Percentiles rank a stretch among this genome's conserved stretches.
Evolutionary conservation across 2,329 filamentous ascomycete genomes (phyloP).

Genomic region (Phaeoacremonium minimum): DNA sequence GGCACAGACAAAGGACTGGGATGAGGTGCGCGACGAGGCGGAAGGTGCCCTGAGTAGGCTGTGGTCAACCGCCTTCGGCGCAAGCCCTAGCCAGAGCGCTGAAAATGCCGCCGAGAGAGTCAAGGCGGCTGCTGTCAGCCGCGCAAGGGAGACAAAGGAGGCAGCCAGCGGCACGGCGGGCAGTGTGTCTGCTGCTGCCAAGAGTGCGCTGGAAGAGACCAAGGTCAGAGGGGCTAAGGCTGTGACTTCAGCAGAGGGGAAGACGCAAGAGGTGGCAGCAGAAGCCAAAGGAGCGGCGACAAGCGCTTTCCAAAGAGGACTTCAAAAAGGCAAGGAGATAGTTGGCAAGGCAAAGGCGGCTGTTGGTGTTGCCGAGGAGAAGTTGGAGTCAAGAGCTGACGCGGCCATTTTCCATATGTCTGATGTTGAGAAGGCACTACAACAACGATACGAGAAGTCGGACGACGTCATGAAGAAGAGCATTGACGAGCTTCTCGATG

Average conservation of each 20-base stretch:
- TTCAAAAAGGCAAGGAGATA: conserved; percentile 34
- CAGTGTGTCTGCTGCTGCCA: conserved; percentile 21
- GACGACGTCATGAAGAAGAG: conserved; percentile 36
- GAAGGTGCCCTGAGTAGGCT: conserved; percentile 44
- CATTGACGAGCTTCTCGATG: conserved; percentile 47
- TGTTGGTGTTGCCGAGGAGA: conserved; percentile 28
- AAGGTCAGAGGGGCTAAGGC: conserved; percentile 20
- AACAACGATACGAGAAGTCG: conserved; percentile 44
- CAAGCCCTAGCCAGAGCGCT: conserved; percentile 26
- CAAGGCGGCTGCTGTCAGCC: conserved; percentile 9
- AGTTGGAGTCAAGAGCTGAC: conserved; percentile 21
- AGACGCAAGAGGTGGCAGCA: conserved; percentile 19
- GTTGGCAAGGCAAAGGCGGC: conserved; percentile 31
- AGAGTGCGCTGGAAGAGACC: conserved; percentile 22
- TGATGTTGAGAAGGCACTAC: conserved; percentile 43
- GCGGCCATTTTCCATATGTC: conserved; percentile 21
- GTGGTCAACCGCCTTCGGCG: conserved; percentile 33
- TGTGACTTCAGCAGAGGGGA: conserved; percentile 15
- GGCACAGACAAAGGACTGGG: conserved; percentile 65
- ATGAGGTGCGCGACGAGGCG: conserved; percentile 52
- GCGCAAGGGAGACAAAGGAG: conserved; percentile 13
- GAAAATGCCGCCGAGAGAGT: conserved; percentile 14
- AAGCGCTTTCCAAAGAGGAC: conserved; percentile 32
- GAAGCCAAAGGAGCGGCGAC: conserved; percentile 32
- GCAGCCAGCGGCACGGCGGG: conserved; percentile 11